Evolutionary conservation across 805 yeast genomes (phyloP), one percentile per base, ranked within the genome.

Genomic region (Ogataea chonburiensis): DNA sequence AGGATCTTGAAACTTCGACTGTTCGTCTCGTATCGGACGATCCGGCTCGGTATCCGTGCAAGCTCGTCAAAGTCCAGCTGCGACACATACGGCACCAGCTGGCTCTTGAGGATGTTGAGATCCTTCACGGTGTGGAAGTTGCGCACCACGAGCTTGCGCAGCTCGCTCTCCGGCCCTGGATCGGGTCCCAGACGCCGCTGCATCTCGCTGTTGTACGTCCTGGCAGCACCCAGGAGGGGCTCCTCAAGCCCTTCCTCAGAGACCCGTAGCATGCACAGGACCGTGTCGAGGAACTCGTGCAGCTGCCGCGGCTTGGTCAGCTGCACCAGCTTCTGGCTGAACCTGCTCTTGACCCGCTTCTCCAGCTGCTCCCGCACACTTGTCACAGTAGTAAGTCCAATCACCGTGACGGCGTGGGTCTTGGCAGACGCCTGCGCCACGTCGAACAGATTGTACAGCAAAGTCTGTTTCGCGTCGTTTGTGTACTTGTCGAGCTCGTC

Each of bases 401-500:
- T 59, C 5, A 91, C 85, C 34, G 93, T 75, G 5, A 89, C 77
- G 1, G 96, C 95, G 2, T 75, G 69, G 8, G 34, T 18, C 7
- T 17, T 17, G 13, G 56, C 41, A 8, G 59, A 50, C 3, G 56
- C 71, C 53, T 87, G 95, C 2, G 95, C 79, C 50, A 89, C 68
- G 51, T 93, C 98, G 55, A 93, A 85, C 28, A 93, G 63, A 50
- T 89, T 91, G 57, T 93, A 93, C 5, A 93, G 62, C 33, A 93
- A 65, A 0, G 95, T 84, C 58, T 93, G 98, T 45, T 86, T 80
- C 10, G 73, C 68, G 38, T 75, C 79, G 9, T 67, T 65, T 0
- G 95, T 81, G 62, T 82, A 93, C 24, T 70, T 67, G 37, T 93
- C 97, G 39, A 91, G 75, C 50, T 89, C 95, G 39, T 93, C 98